Conservation (phyloP, 495 filamentous ascomycete genomes). For the Penicillium robsamsonii region DNA sequence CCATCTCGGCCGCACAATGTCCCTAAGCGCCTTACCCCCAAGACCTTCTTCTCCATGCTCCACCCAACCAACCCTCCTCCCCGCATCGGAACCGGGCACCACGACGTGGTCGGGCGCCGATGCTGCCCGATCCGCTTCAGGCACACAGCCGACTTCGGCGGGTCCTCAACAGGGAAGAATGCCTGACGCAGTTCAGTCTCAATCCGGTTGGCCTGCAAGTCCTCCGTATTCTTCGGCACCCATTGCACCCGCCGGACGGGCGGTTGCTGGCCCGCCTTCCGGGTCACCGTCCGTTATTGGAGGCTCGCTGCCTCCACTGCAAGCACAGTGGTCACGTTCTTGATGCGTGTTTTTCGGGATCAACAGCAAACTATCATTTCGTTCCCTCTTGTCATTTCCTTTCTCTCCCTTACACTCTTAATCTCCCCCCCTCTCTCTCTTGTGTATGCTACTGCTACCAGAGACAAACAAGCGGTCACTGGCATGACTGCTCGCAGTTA, state of each 20-base stretch:
- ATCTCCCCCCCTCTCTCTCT: constrained; percentile 4
- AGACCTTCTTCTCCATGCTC: constrained; percentile 44
- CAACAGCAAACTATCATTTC: background rate
- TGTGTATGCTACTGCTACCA: background rate
- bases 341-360: background rate
- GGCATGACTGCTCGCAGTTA: constrained; percentile 18
- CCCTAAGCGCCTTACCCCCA: constrained; percentile 36
- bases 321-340: constrained; percentile 24
- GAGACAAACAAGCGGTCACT: constrained; percentile 19
- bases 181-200: constrained; percentile 17
- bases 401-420: constrained; percentile 3
- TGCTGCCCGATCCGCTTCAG: constrained; percentile 9
- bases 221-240: constrained; percentile 20
- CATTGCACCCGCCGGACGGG: constrained; percentile 6
- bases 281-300: constrained; percentile 20
- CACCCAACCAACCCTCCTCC: constrained; percentile 5
- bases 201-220: constrained; percentile 23
- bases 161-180: constrained; percentile 7
- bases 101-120: constrained; percentile 15
- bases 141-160: constrained; percentile 1
- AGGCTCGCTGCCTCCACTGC: constrained; percentile 22
- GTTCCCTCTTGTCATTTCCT: constrained; percentile 7
- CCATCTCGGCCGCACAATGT: constrained; percentile 52
- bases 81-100: constrained; percentile 11
- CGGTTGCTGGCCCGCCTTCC: constrained; percentile 8